These are phyloP conservation scores for Arabidopsis hybrid DNA, from an alignment of 441 rosid species.

Conservation along the genomic window DNA sequence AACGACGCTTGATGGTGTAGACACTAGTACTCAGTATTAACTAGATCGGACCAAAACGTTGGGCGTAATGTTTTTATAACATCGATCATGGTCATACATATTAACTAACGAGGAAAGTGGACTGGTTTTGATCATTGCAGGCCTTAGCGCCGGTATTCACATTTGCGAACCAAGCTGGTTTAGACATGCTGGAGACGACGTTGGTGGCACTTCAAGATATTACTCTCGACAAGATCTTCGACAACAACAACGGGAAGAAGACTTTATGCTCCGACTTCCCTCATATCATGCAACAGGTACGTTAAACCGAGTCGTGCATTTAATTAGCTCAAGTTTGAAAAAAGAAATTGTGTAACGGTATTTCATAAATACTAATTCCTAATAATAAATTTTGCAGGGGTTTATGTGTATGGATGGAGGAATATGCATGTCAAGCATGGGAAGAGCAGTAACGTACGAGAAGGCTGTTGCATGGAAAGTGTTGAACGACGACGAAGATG, in stretches of 20 bases:
- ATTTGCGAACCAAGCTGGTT: conserved; percentile 78
- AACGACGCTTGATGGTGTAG: too few species aligned
- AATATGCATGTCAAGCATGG: conserved; percentile 82
- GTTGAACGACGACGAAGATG: conserved; percentile 69
- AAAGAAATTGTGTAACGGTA: too few species aligned
- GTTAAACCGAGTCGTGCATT: background rate
- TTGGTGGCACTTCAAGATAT: conserved; percentile 75
- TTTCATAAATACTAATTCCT: conserved; percentile 2
- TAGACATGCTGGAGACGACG: conserved; percentile 83
- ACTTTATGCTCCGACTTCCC: conserved; percentile 71
- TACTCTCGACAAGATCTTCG: conserved; percentile 70
- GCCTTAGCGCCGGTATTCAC: conserved; percentile 68
- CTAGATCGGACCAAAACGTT: too few species aligned
- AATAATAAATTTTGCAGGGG: conserved; percentile 49
- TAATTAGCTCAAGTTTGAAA: background rate
- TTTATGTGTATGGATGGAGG: conserved; percentile 78
- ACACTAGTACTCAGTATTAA: too few species aligned
- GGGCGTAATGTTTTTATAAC: too few species aligned
- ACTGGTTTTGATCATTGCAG: conserved; percentile 47
- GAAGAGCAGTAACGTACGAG: conserved; percentile 72
- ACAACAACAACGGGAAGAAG: conserved; percentile 62
- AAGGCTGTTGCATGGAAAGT: conserved; percentile 85
- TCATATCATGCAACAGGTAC: conserved; percentile 81
- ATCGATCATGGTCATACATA: background rate
- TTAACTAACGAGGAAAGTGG: conserved; percentile 16